Evolutionary conservation across 768 basidiomycete genomes (phyloP), one percentile per base, ranked within the genome.

Genomic region (Phaffia australis): DNA sequence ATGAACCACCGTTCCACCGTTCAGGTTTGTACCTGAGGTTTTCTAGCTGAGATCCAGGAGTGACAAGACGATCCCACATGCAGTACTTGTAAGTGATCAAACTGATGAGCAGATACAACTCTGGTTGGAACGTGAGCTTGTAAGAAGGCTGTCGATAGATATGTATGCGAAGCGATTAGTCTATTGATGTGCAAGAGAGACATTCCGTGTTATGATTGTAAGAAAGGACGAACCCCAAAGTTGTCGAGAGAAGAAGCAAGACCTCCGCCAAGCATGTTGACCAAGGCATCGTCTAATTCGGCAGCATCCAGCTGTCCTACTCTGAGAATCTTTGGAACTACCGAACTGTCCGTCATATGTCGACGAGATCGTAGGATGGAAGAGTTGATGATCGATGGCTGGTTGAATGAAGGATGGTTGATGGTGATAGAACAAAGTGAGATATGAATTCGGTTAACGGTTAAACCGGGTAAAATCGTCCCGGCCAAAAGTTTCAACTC

Each of bases 31-130:
- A 74, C 88, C 54, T 56, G 50, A 69, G 63, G 49, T 63, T 69
- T 57, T 69, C 62, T 23, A 93, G 64, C 81, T 81, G 60, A 91
- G 78, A 64, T 86, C 88, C 75, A 90, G 91, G 3, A 90, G 79
- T 72, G 83, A 85, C 18, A 87, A 86, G 58, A 89, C 90, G 73
- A 70, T 87, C 81, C 88, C 89, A 92, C 6, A 91, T 78, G 0
- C 88, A 89, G 70, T 89, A 79, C 72, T 87, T 88, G 78, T 91
- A 90, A 18, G 93, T 79, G 16, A 81, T 79, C 2, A 88, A 75
- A 73, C 84, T 84, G 56, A 89, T n/a, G 19, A 70, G 21, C 1
- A 71, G 70, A 47, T 68, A 30, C 23, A 74, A 27, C 64, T 74
- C 73, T 1, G 72, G 72, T 52, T 72, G 65, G 30, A 64, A 63